Evolutionary conservation across 306 rosid genomes (phyloP), one percentile per base, ranked within the genome.

Genomic region (Vigna angularis): DNA sequence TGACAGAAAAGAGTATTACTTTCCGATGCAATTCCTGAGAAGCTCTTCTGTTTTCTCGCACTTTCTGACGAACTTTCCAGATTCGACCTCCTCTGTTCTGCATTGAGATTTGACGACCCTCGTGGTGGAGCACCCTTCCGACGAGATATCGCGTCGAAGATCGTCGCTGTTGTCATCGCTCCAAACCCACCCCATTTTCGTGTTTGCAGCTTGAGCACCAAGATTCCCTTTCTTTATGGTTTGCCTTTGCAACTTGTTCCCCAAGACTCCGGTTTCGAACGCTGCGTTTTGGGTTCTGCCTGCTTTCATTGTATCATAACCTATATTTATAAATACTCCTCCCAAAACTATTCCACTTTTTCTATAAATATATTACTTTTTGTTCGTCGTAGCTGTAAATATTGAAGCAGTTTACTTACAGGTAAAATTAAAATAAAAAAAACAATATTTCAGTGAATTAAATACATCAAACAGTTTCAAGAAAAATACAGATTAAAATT

Each of bases 1-100:
- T 0, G 11, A 9, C 32, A 52, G 2, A 12, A 34, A 44, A 22
- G 14, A 18, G 4, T 17, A 80, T 66, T 78, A 90, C 97, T 83
- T 84, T 64, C 97, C 98, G n/a, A 83, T 50, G 82, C 95, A 92
- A 76, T 87, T 89, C 80, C 82, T 77, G 73, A 95, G 88, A 77
- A 89, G 40, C 90, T 95, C 86, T 81, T 92, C 96, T 13, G 96
- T 88, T 87, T 87, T 94, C 86, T 92, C 87, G 83, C 98, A 95
- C 83, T 91, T 95, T 17, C 87, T 69, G 66, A 95, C 5, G 79
- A 95, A 90, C 82, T 87, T 91, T 67, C 97, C 98, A 4, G 96
- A 89, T 83, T 88, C 90, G 16, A 87, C 95, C 88, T 90, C 96
- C 84, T 90, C 92, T 11, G 92, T 92, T 77, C 61, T 84, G 91